These are phyloP conservation scores for Penicillium psychrosexuale DNA, from an alignment of 2,329 filamentous ascomycete species.

Conservation along the genomic window DNA sequence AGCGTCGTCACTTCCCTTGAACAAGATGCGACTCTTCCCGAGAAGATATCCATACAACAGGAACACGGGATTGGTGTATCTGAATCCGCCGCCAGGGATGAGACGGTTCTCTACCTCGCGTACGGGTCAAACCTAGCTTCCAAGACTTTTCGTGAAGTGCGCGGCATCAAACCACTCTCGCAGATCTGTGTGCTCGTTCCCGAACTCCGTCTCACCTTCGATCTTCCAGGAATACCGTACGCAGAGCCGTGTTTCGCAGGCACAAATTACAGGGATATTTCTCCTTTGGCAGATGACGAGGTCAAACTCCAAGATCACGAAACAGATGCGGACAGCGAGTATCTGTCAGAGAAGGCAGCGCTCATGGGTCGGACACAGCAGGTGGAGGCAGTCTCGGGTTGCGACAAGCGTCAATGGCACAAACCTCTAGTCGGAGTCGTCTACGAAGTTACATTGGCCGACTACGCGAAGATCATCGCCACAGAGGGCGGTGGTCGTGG, in stretches of 20 bases:
- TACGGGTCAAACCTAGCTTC: conserved; percentile 88
- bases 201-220: conserved; percentile 73
- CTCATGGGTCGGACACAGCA: conserved; percentile 22
- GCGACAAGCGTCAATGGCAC: conserved; percentile 62
- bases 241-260: conserved; percentile 90
- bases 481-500: conserved; percentile 83
- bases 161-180: conserved; percentile 77
- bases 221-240: conserved; percentile 82
- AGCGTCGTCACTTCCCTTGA: conserved; percentile 14
- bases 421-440: conserved; percentile 89
- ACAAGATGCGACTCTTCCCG: conserved; percentile 16
- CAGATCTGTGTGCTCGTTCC: conserved; percentile 80
- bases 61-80: conserved; percentile 12
- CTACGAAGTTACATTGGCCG: conserved; percentile 81
- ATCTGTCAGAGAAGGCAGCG: conserved; percentile 33
- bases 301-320: conserved; percentile 11
- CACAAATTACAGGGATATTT: conserved; percentile 57
- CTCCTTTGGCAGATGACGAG: neutral
- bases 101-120: conserved; percentile 73
- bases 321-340: conserved; percentile 3
- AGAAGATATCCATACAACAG: conserved; percentile 18
- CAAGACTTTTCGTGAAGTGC: conserved; percentile 72
- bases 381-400: conserved; percentile 32
- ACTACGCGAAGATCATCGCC: conserved; percentile 81
- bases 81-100: conserved; percentile 10